Base-by-base conservation (phyloP, 331 rosid species). In the Erythrophleum ivorense region DNA sequence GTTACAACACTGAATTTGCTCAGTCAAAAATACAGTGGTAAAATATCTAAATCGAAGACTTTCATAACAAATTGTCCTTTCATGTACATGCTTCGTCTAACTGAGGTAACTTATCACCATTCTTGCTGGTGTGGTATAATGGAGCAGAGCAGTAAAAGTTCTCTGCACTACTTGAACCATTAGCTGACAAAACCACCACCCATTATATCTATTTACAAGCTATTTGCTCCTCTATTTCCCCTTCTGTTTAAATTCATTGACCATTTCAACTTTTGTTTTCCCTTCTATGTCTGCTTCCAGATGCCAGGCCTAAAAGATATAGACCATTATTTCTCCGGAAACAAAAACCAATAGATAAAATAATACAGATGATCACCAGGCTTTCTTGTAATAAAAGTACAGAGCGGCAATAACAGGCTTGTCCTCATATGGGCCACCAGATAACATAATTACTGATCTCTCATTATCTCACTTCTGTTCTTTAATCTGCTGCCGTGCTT, bases 161-260 rank as follows among this genome's bases (percentile, higher is more conserved):
- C 46, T 83, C 82, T 81, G 88, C 84, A 86, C 89, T 65, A 43
- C 78, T 78, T 79, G 77, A 43, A 72, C 54, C 86, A 78, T 75
- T 70, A 63, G 52, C 83, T 62, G 85, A 81, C 80, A 82, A 84
- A 83, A 76, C 78, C 81, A 85, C 59, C 82, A 67, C 76, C 68
- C 86, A 74, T 71, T 75, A 73, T 84, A 84, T 34, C 84, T 91
- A 91, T 93, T 85, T 93, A 91, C 98, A 89, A 67, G 90, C 86
- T 82, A 77, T 84, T 78, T 71, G 88, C 83, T 85, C 81, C 85
- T 84, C 90, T 86, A 87, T 79, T 84, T 83, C 62, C 83, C 83
- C 82, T 85, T 81, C 54, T 46, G 63, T 67, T 75, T 67, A 50
- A 78, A 50, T 67, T 77, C 88, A 84, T 69, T 70, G 65, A 57